Conservation (phyloP, 2,329 filamentous ascomycete species). For the Aureobasidium subglaciale region DNA sequence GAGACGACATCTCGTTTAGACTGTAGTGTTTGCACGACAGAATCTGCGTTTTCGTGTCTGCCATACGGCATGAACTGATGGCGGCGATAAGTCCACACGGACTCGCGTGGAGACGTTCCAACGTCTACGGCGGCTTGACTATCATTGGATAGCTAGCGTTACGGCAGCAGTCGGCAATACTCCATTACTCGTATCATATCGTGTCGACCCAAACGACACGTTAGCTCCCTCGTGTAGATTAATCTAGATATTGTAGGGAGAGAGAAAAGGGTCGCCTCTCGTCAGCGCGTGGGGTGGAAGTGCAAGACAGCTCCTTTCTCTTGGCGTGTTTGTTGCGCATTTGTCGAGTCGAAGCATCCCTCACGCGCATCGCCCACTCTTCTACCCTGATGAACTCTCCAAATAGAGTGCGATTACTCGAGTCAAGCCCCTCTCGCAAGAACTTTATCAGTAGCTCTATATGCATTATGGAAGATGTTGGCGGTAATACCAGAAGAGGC, state of each 20-base stretch:
- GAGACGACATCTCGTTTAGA: neutral
- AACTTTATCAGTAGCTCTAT: too few relatives aligned
- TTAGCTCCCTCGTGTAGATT: neutral
- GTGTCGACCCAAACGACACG: neutral
- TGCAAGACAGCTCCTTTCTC: neutral
- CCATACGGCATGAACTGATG: neutral
- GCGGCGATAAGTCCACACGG: neutral
- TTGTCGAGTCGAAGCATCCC: too few relatives aligned
- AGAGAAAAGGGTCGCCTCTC: neutral
- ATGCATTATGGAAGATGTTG: too few relatives aligned
- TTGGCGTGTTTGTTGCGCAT: neutral
- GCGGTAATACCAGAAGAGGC: neutral
- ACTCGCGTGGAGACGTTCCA: neutral
- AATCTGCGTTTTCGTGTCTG: neutral
- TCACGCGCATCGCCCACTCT: too few relatives aligned
- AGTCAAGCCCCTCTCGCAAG: neutral
- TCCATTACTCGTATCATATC: neutral
- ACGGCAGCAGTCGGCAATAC: neutral
- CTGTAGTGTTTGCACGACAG: too few relatives aligned
- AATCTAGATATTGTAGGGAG: neutral
- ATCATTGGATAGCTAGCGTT: neutral
- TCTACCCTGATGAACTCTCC: too few relatives aligned
- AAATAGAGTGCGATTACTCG: too few relatives aligned
- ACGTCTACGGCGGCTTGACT: neutral
- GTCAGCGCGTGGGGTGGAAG: neutral